Base-by-base conservation (phyloP, 148 eudicot species). In the Nepenthes gracilis region DNA sequence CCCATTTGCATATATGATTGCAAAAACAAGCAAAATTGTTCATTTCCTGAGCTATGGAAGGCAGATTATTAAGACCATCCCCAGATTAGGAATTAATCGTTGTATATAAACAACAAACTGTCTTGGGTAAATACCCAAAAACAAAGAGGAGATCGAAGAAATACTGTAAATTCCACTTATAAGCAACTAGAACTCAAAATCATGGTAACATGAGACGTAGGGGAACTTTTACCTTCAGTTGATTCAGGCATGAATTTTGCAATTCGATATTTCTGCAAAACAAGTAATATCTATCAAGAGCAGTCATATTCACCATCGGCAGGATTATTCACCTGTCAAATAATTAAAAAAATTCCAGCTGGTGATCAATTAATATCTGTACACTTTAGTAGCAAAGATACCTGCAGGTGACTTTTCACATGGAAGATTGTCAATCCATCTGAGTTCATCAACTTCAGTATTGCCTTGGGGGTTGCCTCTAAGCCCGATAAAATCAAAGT, bases 401-500 rank as follows among this genome's bases (percentile, higher is more conserved):
- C 95, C 97, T 90, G 97, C 58, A 90, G 65, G 74, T 91, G 97
- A 65, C 97, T 91, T 73, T 87, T 91, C 51, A 91, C 87, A 74
- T 91, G 96, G 64, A 80, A 91, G 63, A 87, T 87, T 43, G 90
- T 91, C 71, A 91, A 77, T 63, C 83, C 96, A 54, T 91, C 83
- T 2, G 86, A 60, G 54, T 83, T 85, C 97, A 91, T 91, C 62
- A 87, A 76, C 74, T 80, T 91, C 79, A 87, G 70, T 67, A 91
- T 85, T 47, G 86, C 85, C 83, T 91, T 91, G 37, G 97, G 97
- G 9, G 97, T 87, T 64, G 97, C 97, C 81, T 87, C 97, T 91
- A 48, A 56, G 57, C 64, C 15, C 33, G 55, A 43, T 34, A 64
- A 66, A 64, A 55, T 12, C 40, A 53, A 45, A 32, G 47, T 13